These are phyloP conservation scores for Rhodomyrtus psidioides DNA, from an alignment of 441 rosid genomes.

Conservation along the genomic window DNA sequence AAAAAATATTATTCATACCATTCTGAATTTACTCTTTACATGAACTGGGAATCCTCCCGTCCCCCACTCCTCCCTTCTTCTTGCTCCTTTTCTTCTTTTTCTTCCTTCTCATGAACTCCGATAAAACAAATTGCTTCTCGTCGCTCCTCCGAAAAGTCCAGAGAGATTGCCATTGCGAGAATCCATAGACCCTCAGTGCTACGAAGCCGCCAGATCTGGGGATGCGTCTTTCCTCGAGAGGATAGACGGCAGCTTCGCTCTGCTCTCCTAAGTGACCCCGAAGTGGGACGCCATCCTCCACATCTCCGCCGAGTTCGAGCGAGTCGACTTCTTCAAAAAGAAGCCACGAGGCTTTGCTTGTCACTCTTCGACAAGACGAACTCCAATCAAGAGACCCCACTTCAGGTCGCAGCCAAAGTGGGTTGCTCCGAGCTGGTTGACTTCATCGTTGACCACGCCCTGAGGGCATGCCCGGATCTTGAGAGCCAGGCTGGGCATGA, in stretches of 20 bases:
- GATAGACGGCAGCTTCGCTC: not conserved
- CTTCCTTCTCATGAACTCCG: not conserved
- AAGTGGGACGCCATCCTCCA: constrained; percentile 14
- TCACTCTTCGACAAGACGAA: constrained; percentile 6
- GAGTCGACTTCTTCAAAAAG: constrained; percentile 1
- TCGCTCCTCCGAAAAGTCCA: not conserved
- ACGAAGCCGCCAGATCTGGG: constrained; percentile 14
- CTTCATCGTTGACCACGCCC: constrained; percentile 3
- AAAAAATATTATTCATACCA: no score
- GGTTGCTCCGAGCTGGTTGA: constrained; percentile 15
- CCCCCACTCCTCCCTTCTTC: no score
- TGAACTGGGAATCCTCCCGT: no score
- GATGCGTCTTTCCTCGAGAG: not conserved
- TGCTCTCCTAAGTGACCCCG: constrained; percentile 5
- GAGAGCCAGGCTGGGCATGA: not conserved
- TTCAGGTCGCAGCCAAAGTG: constrained; percentile 26
- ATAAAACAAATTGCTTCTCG: not conserved
- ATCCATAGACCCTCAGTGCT: not conserved
- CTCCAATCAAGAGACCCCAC: constrained; percentile 26
- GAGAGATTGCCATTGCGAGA: not conserved
- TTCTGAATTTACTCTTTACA: no score
- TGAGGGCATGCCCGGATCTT: not conserved
- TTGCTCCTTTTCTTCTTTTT: no score
- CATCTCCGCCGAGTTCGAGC: constrained; percentile 12
- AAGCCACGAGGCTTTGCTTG: constrained; percentile 12